phyloP scores from a whole-genome alignment of 176 grass and related monocot genomes.

The Pharus latifolius region DNA sequence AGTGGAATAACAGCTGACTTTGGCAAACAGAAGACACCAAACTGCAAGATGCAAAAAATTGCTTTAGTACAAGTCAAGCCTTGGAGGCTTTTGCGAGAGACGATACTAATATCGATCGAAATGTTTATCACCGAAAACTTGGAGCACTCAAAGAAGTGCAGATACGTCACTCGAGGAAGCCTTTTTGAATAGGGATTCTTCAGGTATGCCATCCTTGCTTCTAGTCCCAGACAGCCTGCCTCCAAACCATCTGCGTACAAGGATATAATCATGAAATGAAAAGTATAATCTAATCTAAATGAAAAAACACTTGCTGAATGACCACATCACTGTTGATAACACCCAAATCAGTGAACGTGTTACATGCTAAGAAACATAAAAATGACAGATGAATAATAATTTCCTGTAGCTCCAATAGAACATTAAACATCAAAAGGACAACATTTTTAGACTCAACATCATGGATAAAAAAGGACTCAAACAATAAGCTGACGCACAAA shows the following conservation, averaged over 20 bases:
- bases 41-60: slow-evolving; percentile 1
- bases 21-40: slow-evolving; percentile 59
- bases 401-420: background rate
- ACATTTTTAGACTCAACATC: background rate
- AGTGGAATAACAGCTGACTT: slow-evolving; percentile 50
- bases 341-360: background rate
- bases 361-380: background rate
- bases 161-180: slow-evolving; percentile 35
- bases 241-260: slow-evolving; percentile 31
- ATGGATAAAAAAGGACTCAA: background rate
- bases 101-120: background rate
- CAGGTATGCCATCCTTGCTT: slow-evolving; percentile 32
- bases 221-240: slow-evolving; percentile 36
- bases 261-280: background rate
- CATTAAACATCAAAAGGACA: background rate
- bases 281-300: background rate
- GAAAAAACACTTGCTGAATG: slow-evolving; percentile 1
- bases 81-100: background rate
- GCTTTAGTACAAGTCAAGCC: background rate
- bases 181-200: background rate
- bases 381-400: background rate
- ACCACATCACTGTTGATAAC: background rate
- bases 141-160: slow-evolving; percentile 25
- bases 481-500: background rate
- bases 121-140: slow-evolving; percentile 29